These are phyloP conservation scores for Xenoacremonium recifei DNA, from an alignment of 2,329 filamentous ascomycete genomes.

Conservation along the genomic window DNA sequence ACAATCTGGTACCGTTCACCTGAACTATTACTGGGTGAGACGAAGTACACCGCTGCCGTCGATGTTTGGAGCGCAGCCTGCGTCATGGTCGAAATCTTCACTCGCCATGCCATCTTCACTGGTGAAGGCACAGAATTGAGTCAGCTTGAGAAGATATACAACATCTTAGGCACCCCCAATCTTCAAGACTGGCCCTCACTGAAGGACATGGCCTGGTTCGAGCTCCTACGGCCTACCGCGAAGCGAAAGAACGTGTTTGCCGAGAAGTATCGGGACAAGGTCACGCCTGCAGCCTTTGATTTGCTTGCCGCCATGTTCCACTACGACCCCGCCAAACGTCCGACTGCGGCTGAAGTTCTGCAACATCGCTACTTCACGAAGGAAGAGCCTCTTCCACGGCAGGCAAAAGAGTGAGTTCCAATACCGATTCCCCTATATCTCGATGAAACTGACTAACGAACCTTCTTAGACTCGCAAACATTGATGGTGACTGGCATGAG, in stretches of 20 bases:
- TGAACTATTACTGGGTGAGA: constrained; percentile 87
- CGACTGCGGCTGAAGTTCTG: constrained; percentile 79
- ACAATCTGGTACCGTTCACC: constrained; percentile 87
- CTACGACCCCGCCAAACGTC: constrained; percentile 83
- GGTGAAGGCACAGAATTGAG: constrained; percentile 95
- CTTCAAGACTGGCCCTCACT: constrained; percentile 83
- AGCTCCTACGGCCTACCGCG: constrained; percentile 77
- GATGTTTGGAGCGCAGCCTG: constrained; percentile 98
- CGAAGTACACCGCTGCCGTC: constrained; percentile 83
- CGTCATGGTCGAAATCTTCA: constrained; percentile 96
- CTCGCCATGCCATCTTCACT: constrained; percentile 87
- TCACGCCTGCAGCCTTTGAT: constrained; percentile 80
- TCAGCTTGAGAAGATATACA: constrained; percentile 96
- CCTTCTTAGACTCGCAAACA: constrained; percentile 61
- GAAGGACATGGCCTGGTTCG: constrained; percentile 95
- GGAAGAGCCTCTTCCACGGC: constrained; percentile 74
- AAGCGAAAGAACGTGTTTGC: constrained; percentile 74
- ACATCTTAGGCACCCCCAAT: constrained; percentile 84
- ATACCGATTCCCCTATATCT: constrained; percentile 2
- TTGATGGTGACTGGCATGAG: constrained; percentile 97
- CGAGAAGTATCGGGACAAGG: constrained; percentile 74
- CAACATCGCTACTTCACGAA: constrained; percentile 83
- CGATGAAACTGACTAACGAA: constrained; percentile 28
- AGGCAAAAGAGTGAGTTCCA: constrained; percentile 75
- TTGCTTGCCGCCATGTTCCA: constrained; percentile 81